Conservation (phyloP, 2,329 filamentous ascomycete species). For the Hymenotorrendiella dingleyae region DNA sequence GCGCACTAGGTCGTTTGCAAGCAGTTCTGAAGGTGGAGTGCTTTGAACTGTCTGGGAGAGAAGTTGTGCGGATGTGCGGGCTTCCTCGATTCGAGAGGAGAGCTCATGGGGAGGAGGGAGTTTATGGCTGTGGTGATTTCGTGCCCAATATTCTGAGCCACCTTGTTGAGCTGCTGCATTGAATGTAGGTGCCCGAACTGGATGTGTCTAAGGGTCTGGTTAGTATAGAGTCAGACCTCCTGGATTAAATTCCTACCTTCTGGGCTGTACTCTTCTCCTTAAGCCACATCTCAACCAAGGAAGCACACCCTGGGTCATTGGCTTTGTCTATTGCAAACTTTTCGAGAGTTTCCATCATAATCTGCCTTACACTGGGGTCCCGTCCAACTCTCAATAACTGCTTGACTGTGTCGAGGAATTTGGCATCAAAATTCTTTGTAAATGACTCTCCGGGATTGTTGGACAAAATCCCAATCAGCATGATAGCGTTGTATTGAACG, state of each 20-base stretch:
- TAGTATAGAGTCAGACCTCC: no score
- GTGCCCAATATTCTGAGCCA: conserved; percentile 53
- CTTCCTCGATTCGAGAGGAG: conserved; percentile 79
- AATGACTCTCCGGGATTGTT: conserved; percentile 91
- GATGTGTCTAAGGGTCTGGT: no score
- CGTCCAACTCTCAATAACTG: conserved; percentile 64
- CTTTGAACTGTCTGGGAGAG: conserved; percentile 88
- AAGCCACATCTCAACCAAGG: conserved; percentile 80
- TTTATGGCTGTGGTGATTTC: conserved; percentile 40
- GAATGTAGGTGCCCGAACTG: conserved; percentile 34
- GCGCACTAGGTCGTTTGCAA: conserved; percentile 79
- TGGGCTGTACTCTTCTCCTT: no score
- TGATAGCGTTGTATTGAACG: conserved; percentile 91
- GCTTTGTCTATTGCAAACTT: conserved; percentile 61
- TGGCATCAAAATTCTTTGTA: conserved; percentile 82
- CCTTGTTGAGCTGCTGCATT: conserved; percentile 40
- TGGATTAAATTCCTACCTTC: no score
- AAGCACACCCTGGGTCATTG: conserved; percentile 66
- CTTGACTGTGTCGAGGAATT: conserved; percentile 73
- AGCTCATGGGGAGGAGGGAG: conserved; percentile 71
- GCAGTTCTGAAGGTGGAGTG: conserved; percentile 69
- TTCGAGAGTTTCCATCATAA: conserved; percentile 81
- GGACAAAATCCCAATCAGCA: conserved; percentile 85
- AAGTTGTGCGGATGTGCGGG: conserved; percentile 81
- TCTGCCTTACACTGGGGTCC: conserved; percentile 75